A percentile compares a stretch with the other conserved stretches of the same genome.
Conservation (phyloP, 1,139 yeast genomes). For the Nakaseomyces glabratus region DNA sequence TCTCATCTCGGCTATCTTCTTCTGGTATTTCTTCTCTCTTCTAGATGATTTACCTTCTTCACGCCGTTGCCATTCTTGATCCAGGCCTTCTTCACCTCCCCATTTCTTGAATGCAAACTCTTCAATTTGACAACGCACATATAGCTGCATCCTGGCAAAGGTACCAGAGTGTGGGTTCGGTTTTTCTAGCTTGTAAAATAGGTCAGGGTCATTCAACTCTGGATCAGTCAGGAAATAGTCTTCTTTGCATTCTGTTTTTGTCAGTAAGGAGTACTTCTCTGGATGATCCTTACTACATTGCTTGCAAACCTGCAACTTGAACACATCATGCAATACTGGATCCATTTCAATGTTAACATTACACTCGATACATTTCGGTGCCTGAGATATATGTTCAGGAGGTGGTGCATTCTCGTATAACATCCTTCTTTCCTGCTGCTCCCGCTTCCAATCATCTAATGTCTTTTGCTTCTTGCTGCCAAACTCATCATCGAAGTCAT, state of each 20-base stretch:
- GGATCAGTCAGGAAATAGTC: constrained; percentile 92
- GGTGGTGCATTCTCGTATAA: constrained; percentile 50
- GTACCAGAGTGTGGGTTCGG: constrained; percentile 91
- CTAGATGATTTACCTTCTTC: constrained; percentile 64
- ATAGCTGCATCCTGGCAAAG: constrained; percentile 87
- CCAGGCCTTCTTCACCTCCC: constrained; percentile 86
- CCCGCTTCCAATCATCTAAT: constrained; percentile 71
- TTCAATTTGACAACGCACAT: constrained; percentile 81
- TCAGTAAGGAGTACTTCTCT: constrained; percentile 79
- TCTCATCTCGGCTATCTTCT: constrained; percentile 74
- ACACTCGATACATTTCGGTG: constrained; percentile 80
- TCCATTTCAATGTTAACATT: constrained; percentile 66
- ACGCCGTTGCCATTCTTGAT: constrained; percentile 83
- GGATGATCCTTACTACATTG: constrained; percentile 64
- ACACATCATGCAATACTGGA: constrained; percentile 56
- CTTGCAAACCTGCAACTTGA: constrained; percentile 68
- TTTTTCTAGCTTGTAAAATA: constrained; percentile 73
- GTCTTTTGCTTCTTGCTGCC: constrained; percentile 35
- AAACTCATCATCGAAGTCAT: constrained; percentile 17
- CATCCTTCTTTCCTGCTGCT: constrained; percentile 37
- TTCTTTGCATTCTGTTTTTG: constrained; percentile 91
- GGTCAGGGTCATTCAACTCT: constrained; percentile 61
- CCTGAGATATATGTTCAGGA: constrained; percentile 58
- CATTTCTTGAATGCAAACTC: constrained; percentile 88
- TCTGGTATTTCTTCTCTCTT: constrained; percentile 70